Conservation (phyloP, 1,284 basidiomycete species). For the Moesziomyces antarcticus region DNA sequence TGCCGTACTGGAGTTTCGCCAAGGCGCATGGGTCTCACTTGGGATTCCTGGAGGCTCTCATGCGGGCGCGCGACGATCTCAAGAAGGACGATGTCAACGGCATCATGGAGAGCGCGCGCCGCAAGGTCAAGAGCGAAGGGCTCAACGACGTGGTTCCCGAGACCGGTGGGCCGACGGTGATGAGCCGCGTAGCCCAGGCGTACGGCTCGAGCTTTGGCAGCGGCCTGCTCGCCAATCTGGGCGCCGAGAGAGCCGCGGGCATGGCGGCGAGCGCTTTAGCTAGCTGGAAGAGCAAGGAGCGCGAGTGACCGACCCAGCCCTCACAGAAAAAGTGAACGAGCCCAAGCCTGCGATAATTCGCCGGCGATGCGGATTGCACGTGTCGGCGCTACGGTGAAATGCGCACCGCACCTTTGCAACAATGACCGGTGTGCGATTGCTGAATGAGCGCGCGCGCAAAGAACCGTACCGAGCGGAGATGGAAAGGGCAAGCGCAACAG, state of each 20-base stretch:
- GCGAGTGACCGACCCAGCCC: slow-evolving; percentile 7
- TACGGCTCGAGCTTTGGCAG: slow-evolving; percentile 38
- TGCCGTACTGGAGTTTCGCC: slow-evolving; percentile 93
- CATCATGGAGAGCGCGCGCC: slow-evolving; percentile 91
- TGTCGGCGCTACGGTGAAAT: too few species aligned
- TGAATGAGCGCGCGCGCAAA: too few species aligned
- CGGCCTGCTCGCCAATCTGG: slow-evolving; percentile 37
- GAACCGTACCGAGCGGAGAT: too few species aligned
- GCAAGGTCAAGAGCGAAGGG: slow-evolving; percentile 77
- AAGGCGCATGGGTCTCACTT: slow-evolving; percentile 93
- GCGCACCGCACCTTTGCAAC: too few species aligned
- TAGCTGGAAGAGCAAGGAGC: slow-evolving; percentile 42
- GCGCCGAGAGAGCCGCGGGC: slow-evolving; percentile 29
- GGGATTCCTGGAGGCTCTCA: slow-evolving; percentile 86
- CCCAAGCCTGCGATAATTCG: too few species aligned
- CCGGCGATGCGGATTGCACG: too few species aligned
- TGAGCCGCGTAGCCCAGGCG: slow-evolving; percentile 57
- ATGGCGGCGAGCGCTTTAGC: slow-evolving; percentile 41
- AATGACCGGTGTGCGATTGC: too few species aligned
- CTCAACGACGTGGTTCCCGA: slow-evolving; percentile 59
- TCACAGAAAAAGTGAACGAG: too few species aligned
- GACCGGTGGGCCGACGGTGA: slow-evolving; percentile 56
- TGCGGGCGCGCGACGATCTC: slow-evolving; percentile 89
- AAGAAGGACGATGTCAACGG: slow-evolving; percentile 87
- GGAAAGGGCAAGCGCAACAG: too few species aligned